Evolutionary conservation across 345 rosid species (phyloP).

Genomic region (Eucalyptus melliodora): DNA sequence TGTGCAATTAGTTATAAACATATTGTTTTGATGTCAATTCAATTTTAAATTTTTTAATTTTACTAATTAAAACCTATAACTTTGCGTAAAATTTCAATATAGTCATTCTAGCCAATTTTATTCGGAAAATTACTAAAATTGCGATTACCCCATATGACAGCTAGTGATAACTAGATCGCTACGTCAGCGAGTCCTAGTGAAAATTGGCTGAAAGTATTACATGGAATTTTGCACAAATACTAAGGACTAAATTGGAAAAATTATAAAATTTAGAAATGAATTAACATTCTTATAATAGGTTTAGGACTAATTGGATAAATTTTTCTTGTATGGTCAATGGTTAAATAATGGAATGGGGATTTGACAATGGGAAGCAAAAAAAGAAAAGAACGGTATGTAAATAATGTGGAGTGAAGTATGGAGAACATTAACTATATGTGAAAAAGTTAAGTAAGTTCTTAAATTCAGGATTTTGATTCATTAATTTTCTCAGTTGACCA

Average conservation of each 20-base stretch:
- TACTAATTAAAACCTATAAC: neutral
- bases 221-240: neutral
- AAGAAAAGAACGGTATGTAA: neutral
- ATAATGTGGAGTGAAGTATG: neutral
- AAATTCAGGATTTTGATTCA: neutral
- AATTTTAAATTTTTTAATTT: neutral
- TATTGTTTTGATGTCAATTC: neutral
- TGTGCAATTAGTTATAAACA: neutral
- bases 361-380: neutral
- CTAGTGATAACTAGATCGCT: neutral
- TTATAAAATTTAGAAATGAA: neutral
- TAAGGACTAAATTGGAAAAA: neutral
- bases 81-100: neutral
- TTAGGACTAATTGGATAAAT: neutral
- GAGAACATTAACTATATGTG: neutral
- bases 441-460: neutral
- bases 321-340: neutral
- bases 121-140: neutral
- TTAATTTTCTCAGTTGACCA: neutral
- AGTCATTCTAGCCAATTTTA: neutral
- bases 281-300: neutral
- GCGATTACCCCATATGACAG: neutral
- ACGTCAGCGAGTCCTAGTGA: rapidly evolving
- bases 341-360: neutral
- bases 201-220: neutral